Evolutionary conservation across 257 asterid genomes (phyloP), one percentile per base, ranked within the genome.

Genomic region (Plectranthus barbatus): DNA sequence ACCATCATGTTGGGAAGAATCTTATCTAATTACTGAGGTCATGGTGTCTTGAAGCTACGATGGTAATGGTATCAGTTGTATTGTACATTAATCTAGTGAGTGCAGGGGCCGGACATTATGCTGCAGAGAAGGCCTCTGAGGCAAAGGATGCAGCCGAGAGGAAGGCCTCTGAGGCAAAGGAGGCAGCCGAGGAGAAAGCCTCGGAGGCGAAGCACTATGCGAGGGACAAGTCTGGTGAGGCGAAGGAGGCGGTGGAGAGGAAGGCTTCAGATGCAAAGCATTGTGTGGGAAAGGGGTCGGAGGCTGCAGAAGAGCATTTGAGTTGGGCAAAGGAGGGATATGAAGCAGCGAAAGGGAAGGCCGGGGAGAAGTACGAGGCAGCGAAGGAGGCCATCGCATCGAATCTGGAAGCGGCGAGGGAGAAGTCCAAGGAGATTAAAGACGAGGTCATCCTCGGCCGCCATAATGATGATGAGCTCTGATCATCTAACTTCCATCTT

Each of bases 261-360:
- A 12, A 11, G 5, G 49, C 1, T 0, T 19, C 9, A 12, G 50
- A 45, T 11, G 67, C 66, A 0, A 42, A 13, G 7, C 64, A 62
- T 0, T 19, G 2, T 5, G 54, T 48, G 3, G 33, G 26, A 24
- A 24, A 40, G 56, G 45, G 4, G 7, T 17, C 4, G 12, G 18
- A 18, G 15, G 33, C n/a, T 12, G 17, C 56, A 6, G 69, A 26
- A 0, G 73, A 67, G 66, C 18, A 54, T 12, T 4, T 44, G 60
- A 6, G 37, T 1, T 69, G 69, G 65, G 79, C 77, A 0, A 71
- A 41, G 56, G 75, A 73, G 42, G 77, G 75, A 7, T 67, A 79
- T 3, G 81, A 76, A 15, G 67, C 67, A 3, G 79, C 81, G 4
- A 78, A 65, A 6, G 76, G 78, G 15, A 65, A 74, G 1, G 79